Evolutionary conservation across 148 eudicot genomes (phyloP).

Genomic region (Cornus controversa): DNA sequence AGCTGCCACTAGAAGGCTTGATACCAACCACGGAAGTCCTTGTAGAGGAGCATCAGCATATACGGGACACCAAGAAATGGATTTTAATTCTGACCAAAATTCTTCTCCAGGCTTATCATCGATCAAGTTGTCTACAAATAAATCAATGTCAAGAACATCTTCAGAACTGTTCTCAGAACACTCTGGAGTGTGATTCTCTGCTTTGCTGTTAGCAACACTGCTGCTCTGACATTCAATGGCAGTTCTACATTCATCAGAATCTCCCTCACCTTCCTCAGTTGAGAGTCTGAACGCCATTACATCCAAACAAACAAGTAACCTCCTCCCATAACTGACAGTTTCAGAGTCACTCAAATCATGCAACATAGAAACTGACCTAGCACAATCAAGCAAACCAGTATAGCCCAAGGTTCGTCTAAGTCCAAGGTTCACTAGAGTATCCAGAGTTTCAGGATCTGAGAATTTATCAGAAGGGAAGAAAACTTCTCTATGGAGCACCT

Average conservation of each 20-base stretch:
- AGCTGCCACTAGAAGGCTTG: conserved; percentile 55
- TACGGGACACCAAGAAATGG: conserved; percentile 85
- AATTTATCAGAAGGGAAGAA: conserved; percentile 85
- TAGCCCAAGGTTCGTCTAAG: conserved; percentile 62
- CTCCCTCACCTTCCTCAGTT: conserved; percentile 33
- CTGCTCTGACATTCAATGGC: conserved; percentile 19
- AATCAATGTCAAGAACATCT: conserved; percentile 45
- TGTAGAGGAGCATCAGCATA: conserved; percentile 58
- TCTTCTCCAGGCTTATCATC: conserved; percentile 63
- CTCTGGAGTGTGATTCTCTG: conserved; percentile 20
- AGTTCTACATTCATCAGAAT: conserved; percentile 23
- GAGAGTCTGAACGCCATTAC: conserved; percentile 59
- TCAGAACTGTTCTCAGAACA: conserved; percentile 18
- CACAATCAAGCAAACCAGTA: conserved; percentile 87
- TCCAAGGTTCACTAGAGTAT: conserved; percentile 68
- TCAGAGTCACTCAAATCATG: conserved; percentile 61
- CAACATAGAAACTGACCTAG: conserved; percentile 75
- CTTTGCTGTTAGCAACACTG: conserved; percentile 21
- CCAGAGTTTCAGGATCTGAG: conserved; percentile 69
- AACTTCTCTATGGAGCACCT: conserved; percentile 60
- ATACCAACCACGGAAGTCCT: conserved; percentile 81
- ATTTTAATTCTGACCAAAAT: conserved; percentile 79
- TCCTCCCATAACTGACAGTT: conserved; percentile 50
- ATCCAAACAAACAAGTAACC: conserved; percentile 73
- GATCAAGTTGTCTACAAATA: conserved; percentile 44